A percentile compares a stretch with the other conserved stretches of the same genome.
Conservation (phyloP, 179 eudicot species). For the Spergularia azorica region DNA sequence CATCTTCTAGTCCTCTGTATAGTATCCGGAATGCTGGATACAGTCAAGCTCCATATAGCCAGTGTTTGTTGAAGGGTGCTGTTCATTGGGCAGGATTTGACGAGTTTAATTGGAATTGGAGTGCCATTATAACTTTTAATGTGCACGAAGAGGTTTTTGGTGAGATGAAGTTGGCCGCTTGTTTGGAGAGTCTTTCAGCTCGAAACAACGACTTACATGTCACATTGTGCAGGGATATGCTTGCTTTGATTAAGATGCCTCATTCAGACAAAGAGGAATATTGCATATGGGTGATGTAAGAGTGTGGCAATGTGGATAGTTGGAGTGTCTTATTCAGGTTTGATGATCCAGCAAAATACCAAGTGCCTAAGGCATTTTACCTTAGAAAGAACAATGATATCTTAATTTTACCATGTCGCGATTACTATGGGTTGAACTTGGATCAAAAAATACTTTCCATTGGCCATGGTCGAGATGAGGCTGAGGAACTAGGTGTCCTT, state of each 20-base stretch:
- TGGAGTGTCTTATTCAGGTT: constrained; percentile 22
- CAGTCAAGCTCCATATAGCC: constrained; percentile 4
- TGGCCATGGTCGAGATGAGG: not conserved
- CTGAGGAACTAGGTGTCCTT: not conserved
- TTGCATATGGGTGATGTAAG: constrained; percentile 32
- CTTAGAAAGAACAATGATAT: constrained; percentile 25
- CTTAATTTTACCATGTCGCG: not conserved
- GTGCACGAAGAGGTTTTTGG: constrained; percentile 31
- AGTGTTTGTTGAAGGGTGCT: constrained; percentile 26
- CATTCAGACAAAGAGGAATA: not conserved
- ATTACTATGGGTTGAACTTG: not conserved
- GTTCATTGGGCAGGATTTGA: constrained; percentile 30
- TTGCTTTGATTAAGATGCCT: not conserved
- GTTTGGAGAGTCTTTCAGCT: not conserved
- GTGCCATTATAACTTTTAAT: constrained; percentile 28
- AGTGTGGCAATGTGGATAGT: constrained; percentile 29
- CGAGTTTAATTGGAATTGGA: not conserved
- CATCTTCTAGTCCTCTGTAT: not conserved
- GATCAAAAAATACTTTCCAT: not conserved
- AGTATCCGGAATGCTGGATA: too few species aligned
- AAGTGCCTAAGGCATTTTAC: not conserved
- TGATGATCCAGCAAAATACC: not conserved
- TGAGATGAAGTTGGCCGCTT: constrained; percentile 25
- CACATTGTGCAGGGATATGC: constrained; percentile 7
- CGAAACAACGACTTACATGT: not conserved